These are phyloP conservation scores for Rhodomyrtus tomentosa DNA, from an alignment of 345 rosid genomes.

Conservation along the genomic window DNA sequence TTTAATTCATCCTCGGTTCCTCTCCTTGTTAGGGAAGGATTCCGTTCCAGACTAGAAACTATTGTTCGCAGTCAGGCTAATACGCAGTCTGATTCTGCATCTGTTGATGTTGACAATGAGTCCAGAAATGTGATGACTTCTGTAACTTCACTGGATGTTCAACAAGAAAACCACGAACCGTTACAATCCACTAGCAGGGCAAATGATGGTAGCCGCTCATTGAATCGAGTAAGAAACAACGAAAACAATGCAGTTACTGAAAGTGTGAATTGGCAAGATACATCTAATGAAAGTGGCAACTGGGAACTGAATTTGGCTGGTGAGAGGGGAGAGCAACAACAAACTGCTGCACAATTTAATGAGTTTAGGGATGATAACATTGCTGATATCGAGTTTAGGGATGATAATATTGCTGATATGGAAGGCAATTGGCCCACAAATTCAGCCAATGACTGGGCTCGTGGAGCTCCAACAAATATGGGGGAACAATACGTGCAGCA, in stretches of 20 bases:
- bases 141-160: constrained; percentile 29
- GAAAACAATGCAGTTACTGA: constrained; percentile 27
- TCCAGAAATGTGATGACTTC: constrained; percentile 24
- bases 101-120: constrained; percentile 27
- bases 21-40: constrained; percentile 57
- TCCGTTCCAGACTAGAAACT: constrained; percentile 66
- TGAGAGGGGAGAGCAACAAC: constrained; percentile 43
- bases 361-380: constrained; percentile 39
- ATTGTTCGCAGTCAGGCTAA: constrained; percentile 56
- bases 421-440: constrained; percentile 44
- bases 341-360: constrained; percentile 27
- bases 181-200: constrained; percentile 33
- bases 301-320: background rate
- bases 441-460: constrained; percentile 42
- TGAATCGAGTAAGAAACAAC: constrained; percentile 27
- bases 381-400: constrained; percentile 43
- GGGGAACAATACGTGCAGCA: constrained; percentile 36
- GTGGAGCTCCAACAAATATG: constrained; percentile 31
- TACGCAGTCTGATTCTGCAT: constrained; percentile 34
- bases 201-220: constrained; percentile 15
- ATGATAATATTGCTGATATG: constrained; percentile 35
- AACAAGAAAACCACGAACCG: constrained; percentile 28
- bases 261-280: background rate
- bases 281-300: background rate
- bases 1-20: background rate